These are phyloP conservation scores for Cyberlindnera galapagoensis DNA, from an alignment of 805 yeast genomes.

Conservation along the genomic window DNA sequence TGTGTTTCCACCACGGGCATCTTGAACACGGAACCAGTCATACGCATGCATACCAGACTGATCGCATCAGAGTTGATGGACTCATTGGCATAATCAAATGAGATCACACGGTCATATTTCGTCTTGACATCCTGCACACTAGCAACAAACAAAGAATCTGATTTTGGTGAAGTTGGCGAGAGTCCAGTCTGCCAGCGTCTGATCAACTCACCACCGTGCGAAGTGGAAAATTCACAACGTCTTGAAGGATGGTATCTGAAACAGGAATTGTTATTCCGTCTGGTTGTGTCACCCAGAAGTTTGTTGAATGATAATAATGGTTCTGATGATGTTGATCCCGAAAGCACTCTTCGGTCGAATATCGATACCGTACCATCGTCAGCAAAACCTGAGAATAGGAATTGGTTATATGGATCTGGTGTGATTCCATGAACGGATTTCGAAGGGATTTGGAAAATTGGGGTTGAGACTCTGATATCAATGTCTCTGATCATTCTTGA, in stretches of 20 bases:
- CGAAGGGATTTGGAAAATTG: conserved; percentile 69
- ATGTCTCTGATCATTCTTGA: conserved; percentile 72
- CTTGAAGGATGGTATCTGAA: conserved; percentile 61
- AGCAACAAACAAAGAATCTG: conserved; percentile 65
- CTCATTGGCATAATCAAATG: conserved; percentile 59
- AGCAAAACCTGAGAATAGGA: conserved; percentile 65
- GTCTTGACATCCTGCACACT: conserved; percentile 70
- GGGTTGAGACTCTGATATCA: conserved; percentile 61
- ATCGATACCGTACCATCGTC: conserved; percentile 82
- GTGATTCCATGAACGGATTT: conserved; percentile 62
- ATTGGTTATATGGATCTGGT: conserved; percentile 60
- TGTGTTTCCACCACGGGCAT: conserved; percentile 70
- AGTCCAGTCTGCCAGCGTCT: conserved; percentile 76
- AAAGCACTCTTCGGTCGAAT: conserved; percentile 70
- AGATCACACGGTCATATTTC: conserved; percentile 72
- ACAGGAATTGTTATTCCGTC: conserved; percentile 57
- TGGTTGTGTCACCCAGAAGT: conserved; percentile 52
- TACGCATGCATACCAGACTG: conserved; percentile 80
- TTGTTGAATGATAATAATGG: conserved; percentile 59
- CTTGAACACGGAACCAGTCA: conserved; percentile 79
- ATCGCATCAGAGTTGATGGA: conserved; percentile 42
- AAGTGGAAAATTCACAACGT: conserved; percentile 68
- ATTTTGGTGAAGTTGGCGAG: conserved; percentile 34
- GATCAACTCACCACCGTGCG: conserved; percentile 70
- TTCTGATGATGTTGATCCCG: conserved; percentile 32